Evolutionary conservation across 2,329 filamentous ascomycete species (phyloP), one percentile per base, ranked within the genome.

Genomic region (Penicillium verrucosum): DNA sequence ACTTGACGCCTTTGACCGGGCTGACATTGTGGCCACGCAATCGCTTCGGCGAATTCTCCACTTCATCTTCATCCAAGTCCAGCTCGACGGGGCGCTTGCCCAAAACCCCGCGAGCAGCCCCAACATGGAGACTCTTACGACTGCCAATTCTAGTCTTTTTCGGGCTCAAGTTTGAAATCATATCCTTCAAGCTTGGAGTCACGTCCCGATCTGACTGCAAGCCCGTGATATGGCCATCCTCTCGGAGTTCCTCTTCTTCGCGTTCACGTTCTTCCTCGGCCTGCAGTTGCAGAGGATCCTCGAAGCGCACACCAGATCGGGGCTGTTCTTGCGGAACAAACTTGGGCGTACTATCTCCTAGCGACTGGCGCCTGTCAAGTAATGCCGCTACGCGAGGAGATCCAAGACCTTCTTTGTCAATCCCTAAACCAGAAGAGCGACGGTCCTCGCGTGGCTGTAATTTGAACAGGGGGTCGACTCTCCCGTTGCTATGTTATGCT

Each of bases 101-200:
- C 5, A 92, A 78, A 21, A 92, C 74, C 0, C 89, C 89, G 60
- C 79, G 85, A 14, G 89, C 89, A 64, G 88, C 89, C 40, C 89
- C 89, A 21, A 90, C 84, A 61, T 89, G 86, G 48, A 92, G 78
- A 68, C 89, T 92, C 75, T 92, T 92, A 40, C 89, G 85, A 14
- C 85, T 85, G 54, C 81, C 85, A 7, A 89, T 64, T 6, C 75
- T 79, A 52, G 84, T 86, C 71, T 90, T 90, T 73, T 89, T 90
- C 0, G 90, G 89, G 25, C 88, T 91, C 60, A 93, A 79, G 55
- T 85, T 89, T 59, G 88, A 82, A 58, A 93, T 93, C 83, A 91
- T 87, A 61, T 90, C 88, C 60, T 85, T 88, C 42, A 93, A 75
- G 60, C 85, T 90, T 36, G 86, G 73, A 0, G 88, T 89, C 3